phyloP scores from a whole-genome alignment of 345 rosid genomes.

The Euphorbia tirucalli region DNA sequence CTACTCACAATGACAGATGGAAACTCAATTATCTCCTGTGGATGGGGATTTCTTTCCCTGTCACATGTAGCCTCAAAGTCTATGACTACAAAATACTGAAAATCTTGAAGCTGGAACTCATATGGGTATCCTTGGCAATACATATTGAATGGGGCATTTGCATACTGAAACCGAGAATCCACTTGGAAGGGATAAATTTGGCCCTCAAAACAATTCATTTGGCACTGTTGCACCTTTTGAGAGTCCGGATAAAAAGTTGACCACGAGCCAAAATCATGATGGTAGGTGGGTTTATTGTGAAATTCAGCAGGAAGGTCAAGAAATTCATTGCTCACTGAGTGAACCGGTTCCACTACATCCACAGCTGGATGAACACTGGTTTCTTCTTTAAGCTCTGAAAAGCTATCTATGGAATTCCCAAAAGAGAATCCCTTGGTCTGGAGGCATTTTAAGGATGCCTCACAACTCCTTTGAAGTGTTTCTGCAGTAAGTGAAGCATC shows the following conservation, averaged over 20 bases:
- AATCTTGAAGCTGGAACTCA: constrained; percentile 49
- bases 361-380: constrained; percentile 28
- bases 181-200: constrained; percentile 40
- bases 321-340: constrained; percentile 28
- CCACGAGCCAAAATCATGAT: constrained; percentile 40
- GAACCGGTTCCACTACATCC: constrained; percentile 36
- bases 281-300: constrained; percentile 38
- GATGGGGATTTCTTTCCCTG: constrained; percentile 48
- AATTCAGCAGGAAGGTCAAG: constrained; percentile 39
- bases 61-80: constrained; percentile 55
- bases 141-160: constrained; percentile 28
- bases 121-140: constrained; percentile 36
- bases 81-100: constrained; percentile 48
- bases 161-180: constrained; percentile 43
- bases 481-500: constrained; percentile 27
- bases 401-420: constrained; percentile 40
- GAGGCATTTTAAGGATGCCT: constrained; percentile 53
- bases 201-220: constrained; percentile 40
- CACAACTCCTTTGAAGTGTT: constrained; percentile 45
- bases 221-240: constrained; percentile 42
- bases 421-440: constrained; percentile 42
- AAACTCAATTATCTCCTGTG: constrained; percentile 52
- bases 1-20: constrained; percentile 50
- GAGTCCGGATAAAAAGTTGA: constrained; percentile 39
- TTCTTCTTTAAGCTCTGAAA: constrained; percentile 42